Base-by-base conservation (phyloP, 1,284 basidiomycete genomes). In the Mycena citricolor region DNA sequence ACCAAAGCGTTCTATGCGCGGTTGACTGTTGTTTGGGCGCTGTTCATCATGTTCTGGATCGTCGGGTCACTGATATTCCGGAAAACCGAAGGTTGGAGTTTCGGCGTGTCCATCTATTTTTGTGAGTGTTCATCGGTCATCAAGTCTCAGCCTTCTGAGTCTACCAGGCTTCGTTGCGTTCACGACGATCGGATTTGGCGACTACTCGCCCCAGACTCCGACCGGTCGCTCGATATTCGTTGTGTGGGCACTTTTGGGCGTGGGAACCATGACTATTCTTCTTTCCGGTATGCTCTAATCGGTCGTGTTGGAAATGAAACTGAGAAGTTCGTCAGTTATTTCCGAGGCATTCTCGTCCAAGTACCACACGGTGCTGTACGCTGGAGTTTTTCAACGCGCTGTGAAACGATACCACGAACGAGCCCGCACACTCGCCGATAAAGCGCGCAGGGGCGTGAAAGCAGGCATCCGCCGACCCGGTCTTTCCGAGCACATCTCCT, bases 181-280 rank as follows among this genome's bases (percentile, higher is more conserved):
- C 61, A 76, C 76, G 0, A 84, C 81, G 0, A 76, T 85, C 17
- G 85, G 87, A 3, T 89, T 83, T 56, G 85, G 70, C 67, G 54
- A 20, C 55, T 47, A 37, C n/a, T 58, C 73, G 0, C 86, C 85
- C 0, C 60, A 62, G 30, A 81, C 83, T 0, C 75, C 81, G 11
- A 76, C 82, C 5, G 89, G 89, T 3, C 74, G 86, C 19, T 79
- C 83, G 5, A 73, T 92, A 35, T 92, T 93, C 61, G 77, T 91
- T 40, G 77, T 83, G 7, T 92, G 90, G 90, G 84, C 87, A 0
- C 63, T 93, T 32, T 64, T 87, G 8, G 87, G 87, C 17, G 83
- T 90, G 14, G 85, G 74, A 1, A 79, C 84, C 1, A 78, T 90
- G 75, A 86, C 86, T 0, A 80, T 86, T 26, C 68, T 88, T 8